These are phyloP conservation scores for Xanthoparmelia taractica DNA, from an alignment of 495 filamentous ascomycete genomes.

Conservation along the genomic window DNA sequence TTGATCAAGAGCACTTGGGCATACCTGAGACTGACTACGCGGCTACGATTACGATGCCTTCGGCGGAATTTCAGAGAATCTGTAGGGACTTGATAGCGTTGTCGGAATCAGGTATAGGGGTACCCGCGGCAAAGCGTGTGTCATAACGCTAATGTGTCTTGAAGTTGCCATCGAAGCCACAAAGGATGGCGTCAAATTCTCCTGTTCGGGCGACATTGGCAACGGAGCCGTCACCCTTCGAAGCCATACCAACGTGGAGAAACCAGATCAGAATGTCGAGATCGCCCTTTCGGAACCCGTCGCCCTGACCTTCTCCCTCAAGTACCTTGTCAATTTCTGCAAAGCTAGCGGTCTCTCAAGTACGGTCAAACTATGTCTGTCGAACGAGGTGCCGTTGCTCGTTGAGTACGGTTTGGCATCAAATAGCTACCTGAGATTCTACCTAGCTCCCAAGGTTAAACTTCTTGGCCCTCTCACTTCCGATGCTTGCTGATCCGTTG, in stretches of 20 bases:
- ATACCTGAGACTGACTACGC: slow-evolving; percentile 98
- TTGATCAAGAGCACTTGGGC: slow-evolving; percentile 97
- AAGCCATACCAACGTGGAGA: slow-evolving; percentile 83
- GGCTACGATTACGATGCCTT: slow-evolving; percentile 83
- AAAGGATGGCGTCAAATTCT: slow-evolving; percentile 98
- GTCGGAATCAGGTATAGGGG: slow-evolving; percentile 77
- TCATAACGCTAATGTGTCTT: slow-evolving; percentile 2
- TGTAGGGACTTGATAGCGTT: slow-evolving; percentile 83
- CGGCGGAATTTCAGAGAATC: slow-evolving; percentile 87
- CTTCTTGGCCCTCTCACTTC: background rate
- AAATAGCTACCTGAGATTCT: slow-evolving; percentile 90
- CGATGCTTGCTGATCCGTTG: slow-evolving; percentile 16
- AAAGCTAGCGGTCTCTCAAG: slow-evolving; percentile 82
- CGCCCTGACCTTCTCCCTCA: slow-evolving; percentile 93
- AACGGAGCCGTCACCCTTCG: slow-evolving; percentile 88
- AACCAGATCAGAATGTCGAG: slow-evolving; percentile 74
- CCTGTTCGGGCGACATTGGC: slow-evolving; percentile 88
- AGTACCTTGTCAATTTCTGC: slow-evolving; percentile 99
- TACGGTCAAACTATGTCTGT: slow-evolving; percentile 83
- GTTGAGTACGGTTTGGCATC: slow-evolving; percentile 81
- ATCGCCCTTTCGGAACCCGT: slow-evolving; percentile 91
- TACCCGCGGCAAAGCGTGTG: slow-evolving; percentile 4
- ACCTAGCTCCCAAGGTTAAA: slow-evolving; percentile 88
- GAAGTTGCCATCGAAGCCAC: slow-evolving; percentile 89
- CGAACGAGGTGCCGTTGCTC: slow-evolving; percentile 89